Percentiles rank a stretch among this genome's conserved stretches.
phyloP scores from a whole-genome alignment of 2,329 filamentous ascomycete species.

The Rasamsonia emersonii region DNA sequence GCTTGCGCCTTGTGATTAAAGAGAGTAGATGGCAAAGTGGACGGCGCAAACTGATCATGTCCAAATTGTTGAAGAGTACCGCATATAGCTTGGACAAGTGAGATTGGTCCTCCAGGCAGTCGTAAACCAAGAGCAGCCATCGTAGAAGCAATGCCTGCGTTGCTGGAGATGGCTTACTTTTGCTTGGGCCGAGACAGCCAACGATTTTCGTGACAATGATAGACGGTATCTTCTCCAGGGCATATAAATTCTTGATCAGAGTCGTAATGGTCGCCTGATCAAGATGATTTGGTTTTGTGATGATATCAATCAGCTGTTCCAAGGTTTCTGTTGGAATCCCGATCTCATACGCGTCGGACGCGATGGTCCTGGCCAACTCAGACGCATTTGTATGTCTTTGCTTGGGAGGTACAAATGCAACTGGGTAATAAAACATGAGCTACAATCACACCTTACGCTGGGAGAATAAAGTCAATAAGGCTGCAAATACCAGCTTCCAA shows the following conservation, averaged over 20 bases:
- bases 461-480: neutral
- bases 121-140: slow-evolving; percentile 72
- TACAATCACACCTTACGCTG: no score
- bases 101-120: slow-evolving; percentile 55
- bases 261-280: slow-evolving; percentile 66
- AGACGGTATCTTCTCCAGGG: slow-evolving; percentile 54
- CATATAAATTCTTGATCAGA: slow-evolving; percentile 68
- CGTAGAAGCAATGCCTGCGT: slow-evolving; percentile 64
- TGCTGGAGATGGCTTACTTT: slow-evolving; percentile 61
- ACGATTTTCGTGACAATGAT: slow-evolving; percentile 58
- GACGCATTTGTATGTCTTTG: slow-evolving; percentile 56
- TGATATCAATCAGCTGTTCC: slow-evolving; percentile 54
- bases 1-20: slow-evolving; percentile 67
- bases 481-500: slow-evolving; percentile 28
- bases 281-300: slow-evolving; percentile 58
- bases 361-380: slow-evolving; percentile 54
- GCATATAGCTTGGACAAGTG: slow-evolving; percentile 63
- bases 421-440: no score
- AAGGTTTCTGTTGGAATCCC: slow-evolving; percentile 58
- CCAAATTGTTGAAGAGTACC: slow-evolving; percentile 71
- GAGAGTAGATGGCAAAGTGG: slow-evolving; percentile 68
- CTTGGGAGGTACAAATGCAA: slow-evolving; percentile 49
- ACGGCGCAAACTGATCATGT: slow-evolving; percentile 67
- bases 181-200: slow-evolving; percentile 67
- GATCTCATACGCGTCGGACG: slow-evolving; percentile 55